These are phyloP conservation scores for Handroanthus guayacan DNA, from an alignment of 257 asterid genomes.

Conservation along the genomic window DNA sequence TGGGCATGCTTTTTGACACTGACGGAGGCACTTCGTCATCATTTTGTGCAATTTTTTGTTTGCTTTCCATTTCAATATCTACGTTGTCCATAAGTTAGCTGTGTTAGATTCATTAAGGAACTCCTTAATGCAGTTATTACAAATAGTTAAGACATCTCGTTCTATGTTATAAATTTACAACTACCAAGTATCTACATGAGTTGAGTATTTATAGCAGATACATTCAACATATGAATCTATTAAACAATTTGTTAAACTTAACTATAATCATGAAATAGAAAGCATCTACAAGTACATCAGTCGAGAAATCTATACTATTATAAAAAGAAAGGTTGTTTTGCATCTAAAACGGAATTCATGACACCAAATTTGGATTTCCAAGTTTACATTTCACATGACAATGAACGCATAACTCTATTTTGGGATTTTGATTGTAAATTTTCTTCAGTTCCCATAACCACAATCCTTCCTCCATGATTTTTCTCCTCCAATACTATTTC, in stretches of 20 bases:
- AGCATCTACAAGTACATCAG: neutral
- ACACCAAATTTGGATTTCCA: no score
- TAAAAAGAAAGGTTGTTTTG: no score
- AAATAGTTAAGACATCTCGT: slow-evolving; percentile 3
- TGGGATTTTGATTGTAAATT: no score
- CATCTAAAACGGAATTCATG: no score
- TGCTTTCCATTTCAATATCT: slow-evolving; percentile 55
- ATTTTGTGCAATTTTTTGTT: slow-evolving; percentile 37
- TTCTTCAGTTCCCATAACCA: no score
- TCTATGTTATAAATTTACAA: neutral
- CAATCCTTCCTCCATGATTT: no score
- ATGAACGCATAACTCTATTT: no score
- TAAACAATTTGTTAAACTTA: slow-evolving; percentile 7
- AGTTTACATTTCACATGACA: no score
- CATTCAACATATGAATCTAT: neutral
- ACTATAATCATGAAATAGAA: neutral
- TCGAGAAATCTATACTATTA: neutral
- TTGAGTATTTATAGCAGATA: slow-evolving; percentile 14
- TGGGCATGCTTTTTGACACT: slow-evolving; percentile 40
- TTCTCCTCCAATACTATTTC: no score
- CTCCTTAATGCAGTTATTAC: slow-evolving; percentile 20
- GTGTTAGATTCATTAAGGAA: slow-evolving; percentile 13
- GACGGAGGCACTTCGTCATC: slow-evolving; percentile 47
- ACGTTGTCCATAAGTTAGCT: slow-evolving; percentile 41
- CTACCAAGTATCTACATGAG: neutral